These are phyloP conservation scores for Aotearoamyces nothofagi DNA, from an alignment of 2,329 filamentous ascomycete species.

Conservation along the genomic window DNA sequence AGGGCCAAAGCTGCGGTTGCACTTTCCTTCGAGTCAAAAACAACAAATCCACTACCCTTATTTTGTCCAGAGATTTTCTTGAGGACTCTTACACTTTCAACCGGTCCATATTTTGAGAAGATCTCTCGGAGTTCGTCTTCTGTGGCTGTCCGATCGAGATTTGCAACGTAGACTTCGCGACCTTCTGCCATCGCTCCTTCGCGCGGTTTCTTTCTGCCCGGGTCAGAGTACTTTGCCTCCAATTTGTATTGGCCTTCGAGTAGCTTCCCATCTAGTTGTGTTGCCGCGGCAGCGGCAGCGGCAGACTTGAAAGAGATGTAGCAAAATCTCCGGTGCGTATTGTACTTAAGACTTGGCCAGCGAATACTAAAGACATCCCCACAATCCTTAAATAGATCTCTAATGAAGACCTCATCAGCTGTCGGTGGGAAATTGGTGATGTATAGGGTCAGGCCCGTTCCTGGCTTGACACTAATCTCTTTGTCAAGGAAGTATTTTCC, in stretches of 20 bases:
- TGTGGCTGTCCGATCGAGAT: conserved; percentile 43
- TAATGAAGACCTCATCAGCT: conserved; percentile 57
- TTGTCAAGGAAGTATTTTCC: conserved; percentile 63
- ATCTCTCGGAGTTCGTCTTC: conserved; percentile 56
- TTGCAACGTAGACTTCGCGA: conserved; percentile 67
- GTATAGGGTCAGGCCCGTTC: conserved; percentile 68
- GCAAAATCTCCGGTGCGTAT: conserved; percentile 82
- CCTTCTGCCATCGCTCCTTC: conserved; percentile 74
- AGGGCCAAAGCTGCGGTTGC: conserved; percentile 53
- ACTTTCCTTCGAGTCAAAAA: conserved; percentile 57
- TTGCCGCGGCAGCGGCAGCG: conserved; percentile 55
- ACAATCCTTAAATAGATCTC: conserved; percentile 53
- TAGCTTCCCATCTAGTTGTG: conserved; percentile 53
- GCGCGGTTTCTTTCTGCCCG: conserved; percentile 60
- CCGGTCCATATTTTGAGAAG: conserved; percentile 61
- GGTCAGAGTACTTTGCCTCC: conserved; percentile 72
- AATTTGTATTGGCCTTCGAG: conserved; percentile 57
- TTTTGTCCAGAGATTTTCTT: conserved; percentile 51
- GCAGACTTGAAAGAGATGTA: conserved; percentile 76
- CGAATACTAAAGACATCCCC: conserved; percentile 76
- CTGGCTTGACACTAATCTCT: conserved; percentile 59
- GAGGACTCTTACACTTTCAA: conserved; percentile 59
- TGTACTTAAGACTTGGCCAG: conserved; percentile 82
- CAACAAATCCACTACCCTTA: conserved; percentile 68
- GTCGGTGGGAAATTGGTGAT: conserved; percentile 78